Conservation (phyloP, 1,284 basidiomycete species). For the Cutaneotrichosporon dermatis region DNA sequence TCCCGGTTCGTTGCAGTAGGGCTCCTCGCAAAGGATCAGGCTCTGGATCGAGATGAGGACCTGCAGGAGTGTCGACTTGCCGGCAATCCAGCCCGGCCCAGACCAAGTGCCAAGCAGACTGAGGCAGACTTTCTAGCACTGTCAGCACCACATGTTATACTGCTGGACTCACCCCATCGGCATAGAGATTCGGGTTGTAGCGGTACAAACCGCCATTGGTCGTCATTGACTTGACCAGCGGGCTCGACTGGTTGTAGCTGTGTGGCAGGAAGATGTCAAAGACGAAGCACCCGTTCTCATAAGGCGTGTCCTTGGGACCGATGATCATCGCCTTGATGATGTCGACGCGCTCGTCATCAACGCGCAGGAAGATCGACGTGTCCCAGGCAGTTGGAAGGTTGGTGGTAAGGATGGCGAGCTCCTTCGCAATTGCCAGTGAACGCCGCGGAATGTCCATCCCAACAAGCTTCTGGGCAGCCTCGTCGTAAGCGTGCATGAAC, state of each 20-base stretch:
- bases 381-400: conserved; percentile 84
- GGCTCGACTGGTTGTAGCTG: conserved; percentile 33
- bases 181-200: conserved; percentile 87
- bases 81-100: conserved; percentile 83
- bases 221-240: conserved; percentile 78
- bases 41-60: conserved; percentile 83
- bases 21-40: conserved; percentile 85
- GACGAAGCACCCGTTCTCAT: conserved; percentile 54
- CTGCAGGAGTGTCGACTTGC: conserved; percentile 77
- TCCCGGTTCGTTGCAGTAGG: conserved; percentile 82
- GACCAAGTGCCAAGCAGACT: conserved; percentile 83
- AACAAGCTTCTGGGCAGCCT: conserved; percentile 19
- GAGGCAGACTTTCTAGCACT: conserved; percentile 69
- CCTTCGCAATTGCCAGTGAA: conserved; percentile 82
- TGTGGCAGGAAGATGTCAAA: conserved; percentile 85
- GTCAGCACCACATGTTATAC: conserved; percentile 29
- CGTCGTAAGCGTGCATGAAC: conserved; percentile 28
- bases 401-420: conserved; percentile 84
- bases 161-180: conserved; percentile 54
- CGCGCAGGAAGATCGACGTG: conserved; percentile 73
- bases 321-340: conserved; percentile 83
- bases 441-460: conserved; percentile 69
- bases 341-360: conserved; percentile 69
- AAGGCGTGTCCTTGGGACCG: conserved; percentile 86
- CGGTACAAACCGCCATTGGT: conserved; percentile 82